Evolutionary conservation across 805 yeast genomes (phyloP).

Genomic region (Sugiyamaella marilandica): DNA sequence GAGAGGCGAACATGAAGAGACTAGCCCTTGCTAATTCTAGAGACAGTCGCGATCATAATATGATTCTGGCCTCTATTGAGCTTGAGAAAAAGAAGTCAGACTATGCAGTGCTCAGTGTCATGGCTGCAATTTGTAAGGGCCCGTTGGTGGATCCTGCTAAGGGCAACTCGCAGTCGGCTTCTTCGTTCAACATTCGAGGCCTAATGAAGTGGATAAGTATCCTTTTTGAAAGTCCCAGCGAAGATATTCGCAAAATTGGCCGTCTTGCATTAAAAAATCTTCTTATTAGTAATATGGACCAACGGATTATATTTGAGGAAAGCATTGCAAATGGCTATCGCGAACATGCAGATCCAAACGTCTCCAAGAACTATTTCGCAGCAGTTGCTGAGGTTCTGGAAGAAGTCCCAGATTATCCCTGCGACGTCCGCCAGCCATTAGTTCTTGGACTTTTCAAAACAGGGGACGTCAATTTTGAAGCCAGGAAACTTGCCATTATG

Average conservation of each 20-base stretch:
- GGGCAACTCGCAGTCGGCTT: conserved; percentile 39
- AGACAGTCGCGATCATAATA: conserved; percentile 33
- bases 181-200: conserved; percentile 66
- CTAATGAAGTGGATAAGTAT: conserved; percentile 79
- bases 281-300: conserved; percentile 53
- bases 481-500: conserved; percentile 67
- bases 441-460: conserved; percentile 74
- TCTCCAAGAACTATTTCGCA: conserved; percentile 64
- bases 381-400: conserved; percentile 64
- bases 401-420: conserved; percentile 43
- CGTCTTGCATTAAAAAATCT: conserved; percentile 65
- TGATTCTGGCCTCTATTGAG: conserved; percentile 68
- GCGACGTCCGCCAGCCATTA: conserved; percentile 59
- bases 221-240: conserved; percentile 50
- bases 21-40: conserved; percentile 35
- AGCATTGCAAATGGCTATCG: conserved; percentile 70
- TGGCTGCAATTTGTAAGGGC: conserved; percentile 81
- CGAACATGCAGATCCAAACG: conserved; percentile 38
- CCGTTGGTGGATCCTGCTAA: conserved; percentile 39
- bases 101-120: conserved; percentile 67
- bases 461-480: conserved; percentile 65
- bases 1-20: conserved; percentile 57
- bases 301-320: conserved; percentile 48
- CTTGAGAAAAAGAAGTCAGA: conserved; percentile 70
- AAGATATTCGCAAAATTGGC: conserved; percentile 61